A percentile compares a stretch with the other conserved stretches of the same genome.
Conservation (phyloP, 2,329 filamentous ascomycete genomes). For the Exophiala calicioides region DNA sequence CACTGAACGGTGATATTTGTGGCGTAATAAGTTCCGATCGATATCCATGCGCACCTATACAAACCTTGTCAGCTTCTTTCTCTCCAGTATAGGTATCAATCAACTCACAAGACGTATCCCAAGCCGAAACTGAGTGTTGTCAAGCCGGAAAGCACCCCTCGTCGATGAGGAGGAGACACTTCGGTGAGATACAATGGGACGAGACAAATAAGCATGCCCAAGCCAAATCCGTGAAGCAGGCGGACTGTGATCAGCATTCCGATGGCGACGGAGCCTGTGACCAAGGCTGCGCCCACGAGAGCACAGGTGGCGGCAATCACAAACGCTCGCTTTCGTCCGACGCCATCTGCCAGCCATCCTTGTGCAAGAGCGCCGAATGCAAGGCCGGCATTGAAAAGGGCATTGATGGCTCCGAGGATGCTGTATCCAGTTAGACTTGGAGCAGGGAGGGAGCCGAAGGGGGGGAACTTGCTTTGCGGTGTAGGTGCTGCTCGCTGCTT, state of each 20-base stretch:
- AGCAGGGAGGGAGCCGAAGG: neutral
- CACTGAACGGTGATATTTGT: slow-evolving; percentile 12
- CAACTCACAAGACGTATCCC: slow-evolving; percentile 16
- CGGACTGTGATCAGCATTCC: slow-evolving; percentile 17
- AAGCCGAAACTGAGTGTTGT: slow-evolving; percentile 14
- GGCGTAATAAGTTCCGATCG: slow-evolving; percentile 15
- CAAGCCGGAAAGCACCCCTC: slow-evolving; percentile 37
- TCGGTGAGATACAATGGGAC: slow-evolving; percentile 20
- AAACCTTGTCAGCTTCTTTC: neutral
- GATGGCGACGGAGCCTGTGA: slow-evolving; percentile 14
- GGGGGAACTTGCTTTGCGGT: slow-evolving; percentile 15
- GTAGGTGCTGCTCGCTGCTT: slow-evolving; percentile 14
- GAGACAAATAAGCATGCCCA: slow-evolving; percentile 19
- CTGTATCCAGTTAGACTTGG: slow-evolving; percentile 37
- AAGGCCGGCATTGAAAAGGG: slow-evolving; percentile 47
- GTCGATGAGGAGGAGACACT: slow-evolving; percentile 17
- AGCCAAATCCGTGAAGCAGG: slow-evolving; percentile 16
- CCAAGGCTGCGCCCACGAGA: slow-evolving; percentile 13
- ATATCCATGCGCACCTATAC: slow-evolving; percentile 12
- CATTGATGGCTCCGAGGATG: slow-evolving; percentile 48
- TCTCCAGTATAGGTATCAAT: neutral
- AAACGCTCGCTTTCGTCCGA: slow-evolving; percentile 15
- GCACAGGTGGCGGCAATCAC: slow-evolving; percentile 6
- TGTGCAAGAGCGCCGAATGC: slow-evolving; percentile 39
- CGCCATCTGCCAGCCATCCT: slow-evolving; percentile 35